Evolutionary conservation across 2,329 filamentous ascomycete species (phyloP), one percentile per base, ranked within the genome.

Genomic region (Trichoderma sp.): DNA sequence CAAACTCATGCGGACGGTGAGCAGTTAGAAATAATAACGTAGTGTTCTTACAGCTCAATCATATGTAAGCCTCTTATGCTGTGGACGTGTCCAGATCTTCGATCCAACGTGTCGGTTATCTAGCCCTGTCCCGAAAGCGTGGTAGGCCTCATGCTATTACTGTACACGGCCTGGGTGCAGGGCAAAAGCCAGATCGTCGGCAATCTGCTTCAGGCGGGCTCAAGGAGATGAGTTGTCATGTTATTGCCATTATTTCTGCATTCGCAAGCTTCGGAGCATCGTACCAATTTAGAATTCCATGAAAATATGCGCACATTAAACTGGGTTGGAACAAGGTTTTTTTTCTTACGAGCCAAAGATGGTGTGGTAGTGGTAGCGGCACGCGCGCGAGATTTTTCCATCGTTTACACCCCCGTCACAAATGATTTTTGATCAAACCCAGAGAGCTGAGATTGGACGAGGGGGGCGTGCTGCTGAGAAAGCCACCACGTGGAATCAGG

Each of bases 401-500:
- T 35, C 59, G 21, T 58, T 24, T 24, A 57, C 21, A 19, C 29
- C 27, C 24, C 24, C 27, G 16, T 27, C 10, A 13, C n/a, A 31
- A 61, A 43, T 35, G 35, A 53, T 37, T 33, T 21, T 60, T 29
- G 16, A 47, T 19, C 27, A 14, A 21, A 43, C n/a, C 6, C 27
- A 35, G 1, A 40, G 47, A 24, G 61, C 19, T 31, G 49, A 37
- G 55, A 21, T 24, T n/a, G 24, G 6, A 47, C 31, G 61, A 33
- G 33, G 53, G 40, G 29, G 40, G 40, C 7, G 19, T n/a, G 37
- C 40, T 31, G 8, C 4, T 27, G 21, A 19, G 40, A 64, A 64
- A 64, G 33, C 61, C 47, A 55, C 61, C 61, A 64, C 49, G 61
- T 64, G 61, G 35, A 27, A 31, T 24, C 47, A 21, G 61, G 49